A percentile compares a stretch with the other conserved stretches of the same genome.
phyloP scores from a whole-genome alignment of 2,329 filamentous ascomycete species.

The Furcasterigmium sp. region DNA sequence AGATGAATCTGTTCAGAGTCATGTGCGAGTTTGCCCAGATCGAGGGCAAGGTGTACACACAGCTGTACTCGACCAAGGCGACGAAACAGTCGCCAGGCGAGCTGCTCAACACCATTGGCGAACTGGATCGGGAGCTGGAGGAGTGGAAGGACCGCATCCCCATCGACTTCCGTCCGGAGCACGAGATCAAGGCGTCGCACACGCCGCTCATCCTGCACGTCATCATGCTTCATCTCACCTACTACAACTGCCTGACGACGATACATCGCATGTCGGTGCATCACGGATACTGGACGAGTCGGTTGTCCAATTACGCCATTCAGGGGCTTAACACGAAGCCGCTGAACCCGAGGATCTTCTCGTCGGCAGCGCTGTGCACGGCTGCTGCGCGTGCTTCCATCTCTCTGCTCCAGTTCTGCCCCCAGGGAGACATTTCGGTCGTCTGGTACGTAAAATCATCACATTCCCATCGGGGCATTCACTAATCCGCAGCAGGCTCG shows the following conservation, averaged over 20 bases:
- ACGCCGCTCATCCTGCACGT: conserved; percentile 92
- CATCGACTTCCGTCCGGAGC: conserved; percentile 91
- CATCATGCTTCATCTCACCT: conserved; percentile 90
- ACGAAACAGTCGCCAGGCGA: conserved; percentile 90
- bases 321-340: conserved; percentile 88
- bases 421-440: conserved; percentile 88
- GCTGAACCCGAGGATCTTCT: conserved; percentile 89
- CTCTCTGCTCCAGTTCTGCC: conserved; percentile 90
- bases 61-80: conserved; percentile 87
- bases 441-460: conserved; percentile 68
- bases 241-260: conserved; percentile 96
- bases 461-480: background rate
- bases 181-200: conserved; percentile 90
- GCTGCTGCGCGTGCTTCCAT: conserved; percentile 90
- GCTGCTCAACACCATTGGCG: conserved; percentile 89
- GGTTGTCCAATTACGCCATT: conserved; percentile 90
- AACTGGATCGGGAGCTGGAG: conserved; percentile 83
- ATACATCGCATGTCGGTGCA: conserved; percentile 99
- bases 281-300: conserved; percentile 96
- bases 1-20: conserved; percentile 89
- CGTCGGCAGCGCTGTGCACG: conserved; percentile 87
- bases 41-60: conserved; percentile 90
- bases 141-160: conserved; percentile 96
- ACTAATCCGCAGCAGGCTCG: conserved; percentile 55
- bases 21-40: conserved; percentile 92